A percentile compares a stretch with the other conserved stretches of the same genome.
phyloP scores from a whole-genome alignment of 805 yeast genomes.

The Kuraishia piskuri region DNA sequence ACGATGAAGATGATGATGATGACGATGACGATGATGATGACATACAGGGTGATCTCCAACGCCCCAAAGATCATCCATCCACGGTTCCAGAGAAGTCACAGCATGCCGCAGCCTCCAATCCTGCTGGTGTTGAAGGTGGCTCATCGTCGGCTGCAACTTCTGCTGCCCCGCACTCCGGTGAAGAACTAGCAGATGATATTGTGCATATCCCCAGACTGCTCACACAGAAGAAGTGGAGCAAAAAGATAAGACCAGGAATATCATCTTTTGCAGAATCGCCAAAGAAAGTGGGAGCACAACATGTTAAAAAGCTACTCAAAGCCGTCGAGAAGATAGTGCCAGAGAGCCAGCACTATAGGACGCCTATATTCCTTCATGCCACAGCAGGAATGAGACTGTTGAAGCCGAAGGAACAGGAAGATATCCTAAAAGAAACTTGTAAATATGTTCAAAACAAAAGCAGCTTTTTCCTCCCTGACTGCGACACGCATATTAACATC shows the following conservation, averaged over 20 bases:
- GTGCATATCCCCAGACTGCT: slow-evolving; percentile 21
- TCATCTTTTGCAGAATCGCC: slow-evolving; percentile 40
- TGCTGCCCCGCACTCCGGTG: not conserved
- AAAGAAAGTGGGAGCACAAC: slow-evolving; percentile 41
- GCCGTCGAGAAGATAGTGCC: slow-evolving; percentile 47
- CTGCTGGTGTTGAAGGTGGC: slow-evolving; percentile 23
- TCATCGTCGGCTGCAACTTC: not conserved
- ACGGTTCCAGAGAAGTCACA: not conserved
- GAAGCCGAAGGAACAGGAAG: slow-evolving; percentile 35
- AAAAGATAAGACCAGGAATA: slow-evolving; percentile 49
- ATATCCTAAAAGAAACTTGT: slow-evolving; percentile 40
- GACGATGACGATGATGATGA: slow-evolving; percentile 29
- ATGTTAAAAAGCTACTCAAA: slow-evolving; percentile 38
- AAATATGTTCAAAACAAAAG: slow-evolving; percentile 35
- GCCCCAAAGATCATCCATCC: not conserved
- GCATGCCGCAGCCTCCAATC: slow-evolving; percentile 39
- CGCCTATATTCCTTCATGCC: slow-evolving; percentile 63
- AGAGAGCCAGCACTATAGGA: slow-evolving; percentile 45
- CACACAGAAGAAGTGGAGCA: slow-evolving; percentile 36
- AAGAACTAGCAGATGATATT: not conserved
- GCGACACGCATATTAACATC: slow-evolving; percentile 47
- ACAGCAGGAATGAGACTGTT: slow-evolving; percentile 63
- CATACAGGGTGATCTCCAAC: not conserved
- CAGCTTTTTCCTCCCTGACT: slow-evolving; percentile 51
- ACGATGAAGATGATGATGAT: slow-evolving; percentile 7